A percentile compares a stretch with the other conserved stretches of the same genome.
Evolutionary conservation across 495 filamentous ascomycete genomes (phyloP).

Genomic region (Lophiostoma macrostomum): DNA sequence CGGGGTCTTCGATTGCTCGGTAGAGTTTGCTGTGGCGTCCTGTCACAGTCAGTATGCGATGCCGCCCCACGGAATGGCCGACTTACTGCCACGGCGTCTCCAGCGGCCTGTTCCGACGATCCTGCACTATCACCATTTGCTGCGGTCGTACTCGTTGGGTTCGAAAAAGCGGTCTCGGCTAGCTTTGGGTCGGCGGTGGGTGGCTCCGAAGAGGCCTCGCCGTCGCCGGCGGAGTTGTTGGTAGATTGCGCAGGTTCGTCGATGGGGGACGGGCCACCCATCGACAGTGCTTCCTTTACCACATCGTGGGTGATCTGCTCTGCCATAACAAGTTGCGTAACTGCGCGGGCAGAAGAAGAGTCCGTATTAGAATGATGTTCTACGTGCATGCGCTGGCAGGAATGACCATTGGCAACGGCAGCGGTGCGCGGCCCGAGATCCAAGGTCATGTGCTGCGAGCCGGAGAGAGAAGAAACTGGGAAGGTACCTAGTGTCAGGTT

Average conservation of each 20-base stretch:
- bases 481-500: slow-evolving; percentile 54
- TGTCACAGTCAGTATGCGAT: slow-evolving; percentile 11
- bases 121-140: not conserved
- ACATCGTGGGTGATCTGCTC: slow-evolving; percentile 73
- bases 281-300: slow-evolving; percentile 74
- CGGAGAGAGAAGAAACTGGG: slow-evolving; percentile 21
- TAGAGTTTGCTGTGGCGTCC: not conserved
- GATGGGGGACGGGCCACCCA: slow-evolving; percentile 68
- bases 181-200: slow-evolving; percentile 30
- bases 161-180: slow-evolving; percentile 15
- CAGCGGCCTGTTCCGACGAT: slow-evolving; percentile 10
- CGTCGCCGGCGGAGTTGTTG: slow-evolving; percentile 56
- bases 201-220: slow-evolving; percentile 48
- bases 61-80: not conserved
- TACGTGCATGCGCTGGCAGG: slow-evolving; percentile 17
- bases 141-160: slow-evolving; percentile 15
- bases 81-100: slow-evolving; percentile 13
- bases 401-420: slow-evolving; percentile 27
- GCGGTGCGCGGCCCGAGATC: slow-evolving; percentile 20
- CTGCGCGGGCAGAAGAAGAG: slow-evolving; percentile 43
- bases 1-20: not conserved
- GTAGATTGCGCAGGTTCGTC: slow-evolving; percentile 66
- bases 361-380: slow-evolving; percentile 33
- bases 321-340: slow-evolving; percentile 74
- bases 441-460: slow-evolving; percentile 11